Base-by-base conservation (phyloP, 306 rosid species). In the Ochetophila trinervis region DNA sequence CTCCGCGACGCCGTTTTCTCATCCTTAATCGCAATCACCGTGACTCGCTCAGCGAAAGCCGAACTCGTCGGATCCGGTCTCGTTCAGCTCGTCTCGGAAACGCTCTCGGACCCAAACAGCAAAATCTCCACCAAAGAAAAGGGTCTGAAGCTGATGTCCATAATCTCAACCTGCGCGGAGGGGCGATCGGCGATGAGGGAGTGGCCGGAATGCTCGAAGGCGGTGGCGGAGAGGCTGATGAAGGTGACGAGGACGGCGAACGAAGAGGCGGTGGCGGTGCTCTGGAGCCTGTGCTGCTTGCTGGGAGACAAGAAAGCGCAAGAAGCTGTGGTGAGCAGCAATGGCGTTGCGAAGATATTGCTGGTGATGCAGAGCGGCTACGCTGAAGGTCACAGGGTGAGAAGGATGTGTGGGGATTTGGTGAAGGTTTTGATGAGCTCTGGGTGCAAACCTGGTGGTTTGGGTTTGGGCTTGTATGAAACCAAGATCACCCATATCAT, bases 301-400 rank as follows among this genome's bases (percentile, higher is more conserved):
- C 22, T 66, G 65, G 75, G 76, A 13, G 80, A 82, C 23, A 77
- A 48, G 60, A 85, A 62, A 24, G 84, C 73, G 49, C 70, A 62
- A 63, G 89, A 79, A 34, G 58, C 63, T 63, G 83, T 81, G 67
- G 71, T 64, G 76, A 70, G 66, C 73, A 65, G 70, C 35, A 74
- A 85, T 63, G 89, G 85, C 18, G 72, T 79, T 56, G 77, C 75
- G 0, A 81, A 71, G 79, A 65, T 82, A 15, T 54, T 85, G 64
- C 22, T 85, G 62, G 84, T 79, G 53, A 74, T 85, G 84, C 87
- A 85, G 49, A 85, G 86, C 9, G 85, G 79, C 24, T 74, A 78
- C 8, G 62, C 75, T 20, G 81, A 70, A 42, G 86, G 68, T 56
- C 80, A 79, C 69, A 60, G 17, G 5, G 80, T 82, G 82, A 76